A percentile compares a stretch with the other conserved stretches of the same genome.
phyloP scores from a whole-genome alignment of 2,329 filamentous ascomycete genomes.

The Triangularia verruculosa region DNA sequence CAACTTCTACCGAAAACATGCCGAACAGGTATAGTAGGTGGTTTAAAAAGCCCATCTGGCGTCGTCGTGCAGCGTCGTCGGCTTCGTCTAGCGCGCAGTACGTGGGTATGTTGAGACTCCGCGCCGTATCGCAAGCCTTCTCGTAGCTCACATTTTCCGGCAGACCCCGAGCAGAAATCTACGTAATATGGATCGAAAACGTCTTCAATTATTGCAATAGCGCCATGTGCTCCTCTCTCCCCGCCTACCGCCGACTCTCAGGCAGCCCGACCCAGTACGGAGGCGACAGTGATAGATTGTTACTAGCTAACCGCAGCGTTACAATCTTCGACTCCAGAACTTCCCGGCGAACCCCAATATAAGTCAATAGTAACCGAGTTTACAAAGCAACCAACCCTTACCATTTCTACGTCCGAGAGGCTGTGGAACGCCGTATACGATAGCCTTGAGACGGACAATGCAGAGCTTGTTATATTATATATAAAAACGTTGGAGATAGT shows the following conservation, averaged over 20 bases:
- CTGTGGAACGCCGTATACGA: conserved; percentile 32
- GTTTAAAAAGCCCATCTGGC: background rate
- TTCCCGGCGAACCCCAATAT: too few relatives aligned
- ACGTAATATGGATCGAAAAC: too few relatives aligned
- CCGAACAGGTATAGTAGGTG: too few relatives aligned
- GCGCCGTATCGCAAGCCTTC: background rate
- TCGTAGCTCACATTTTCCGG: background rate
- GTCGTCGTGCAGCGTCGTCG: background rate
- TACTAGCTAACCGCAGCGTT: too few relatives aligned
- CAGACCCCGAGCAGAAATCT: too few relatives aligned
- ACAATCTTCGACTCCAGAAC: too few relatives aligned
- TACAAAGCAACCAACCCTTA: background rate
- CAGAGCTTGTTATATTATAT: conserved; percentile 27
- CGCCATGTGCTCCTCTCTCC: background rate
- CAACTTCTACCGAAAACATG: too few relatives aligned
- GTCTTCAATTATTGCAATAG: background rate
- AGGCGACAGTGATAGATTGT: too few relatives aligned
- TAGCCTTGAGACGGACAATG: conserved; percentile 28
- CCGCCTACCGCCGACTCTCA: background rate
- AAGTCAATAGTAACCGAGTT: background rate
- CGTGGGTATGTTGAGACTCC: background rate
- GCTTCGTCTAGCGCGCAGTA: background rate
- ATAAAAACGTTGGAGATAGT: conserved; percentile 24
- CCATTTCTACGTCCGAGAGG: conserved; percentile 8
- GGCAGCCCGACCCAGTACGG: too few relatives aligned